Evolutionary conservation across 768 basidiomycete genomes (phyloP).

Genomic region (Mycena olivaceomarginata): DNA sequence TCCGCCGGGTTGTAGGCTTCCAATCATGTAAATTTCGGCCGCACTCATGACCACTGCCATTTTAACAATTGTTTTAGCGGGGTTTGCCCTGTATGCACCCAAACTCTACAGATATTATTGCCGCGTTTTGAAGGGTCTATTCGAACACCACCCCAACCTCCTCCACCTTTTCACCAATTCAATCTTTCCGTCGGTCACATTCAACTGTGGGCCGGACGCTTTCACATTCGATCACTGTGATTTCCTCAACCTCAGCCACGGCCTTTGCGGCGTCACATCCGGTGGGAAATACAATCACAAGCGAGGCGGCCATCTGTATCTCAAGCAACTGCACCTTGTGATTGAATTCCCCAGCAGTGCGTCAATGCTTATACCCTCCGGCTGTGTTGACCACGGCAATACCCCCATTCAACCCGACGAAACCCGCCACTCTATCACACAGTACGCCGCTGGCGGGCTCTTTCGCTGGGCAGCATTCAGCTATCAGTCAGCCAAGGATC

Average conservation of each 20-base stretch:
- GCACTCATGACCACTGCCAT: not conserved
- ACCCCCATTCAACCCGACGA: conserved; percentile 33
- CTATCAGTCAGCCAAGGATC: conserved; percentile 10
- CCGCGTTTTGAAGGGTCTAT: not conserved
- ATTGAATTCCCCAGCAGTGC: conserved; percentile 45
- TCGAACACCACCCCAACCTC: conserved; percentile 20
- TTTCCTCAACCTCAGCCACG: conserved; percentile 21
- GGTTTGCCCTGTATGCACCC: not conserved
- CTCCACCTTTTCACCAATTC: conserved; percentile 35
- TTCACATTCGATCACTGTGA: conserved; percentile 35
- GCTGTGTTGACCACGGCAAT: conserved; percentile 43
- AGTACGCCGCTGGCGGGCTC: conserved; percentile 45
- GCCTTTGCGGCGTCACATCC: conserved; percentile 41
- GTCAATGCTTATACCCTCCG: conserved; percentile 43
- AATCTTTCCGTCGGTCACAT: conserved; percentile 35
- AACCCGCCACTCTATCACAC: conserved; percentile 42
- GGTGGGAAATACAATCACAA: conserved; percentile 42
- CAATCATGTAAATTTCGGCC: conserved; percentile 10
- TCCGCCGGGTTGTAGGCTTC: not conserved
- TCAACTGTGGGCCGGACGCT: conserved; percentile 42
- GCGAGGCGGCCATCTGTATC: not conserved
- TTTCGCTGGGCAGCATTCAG: conserved; percentile 47
- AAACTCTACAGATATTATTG: not conserved
- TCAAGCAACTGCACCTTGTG: conserved; percentile 40
- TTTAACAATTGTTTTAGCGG: not conserved